These are phyloP conservation scores for Dothistroma pini DNA, from an alignment of 2,329 filamentous ascomycete genomes.

Conservation along the genomic window DNA sequence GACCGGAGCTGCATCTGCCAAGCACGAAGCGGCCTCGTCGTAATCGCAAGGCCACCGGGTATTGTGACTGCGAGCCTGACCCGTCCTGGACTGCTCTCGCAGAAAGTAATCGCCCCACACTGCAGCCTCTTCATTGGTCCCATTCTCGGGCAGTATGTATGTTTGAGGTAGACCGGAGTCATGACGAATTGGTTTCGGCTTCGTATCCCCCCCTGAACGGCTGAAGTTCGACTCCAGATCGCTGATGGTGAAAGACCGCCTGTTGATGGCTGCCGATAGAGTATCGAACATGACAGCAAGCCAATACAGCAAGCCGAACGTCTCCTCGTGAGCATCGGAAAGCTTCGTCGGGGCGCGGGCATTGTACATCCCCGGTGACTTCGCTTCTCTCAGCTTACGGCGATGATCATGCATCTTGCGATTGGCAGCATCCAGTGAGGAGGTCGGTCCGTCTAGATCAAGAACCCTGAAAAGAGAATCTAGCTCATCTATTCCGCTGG, in stretches of 20 bases:
- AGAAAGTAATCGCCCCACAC: constrained; percentile 21
- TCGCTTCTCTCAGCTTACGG: constrained; percentile 9
- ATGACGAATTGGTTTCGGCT: constrained; percentile 1
- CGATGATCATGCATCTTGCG: constrained; percentile 20
- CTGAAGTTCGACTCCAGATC: constrained; percentile 15
- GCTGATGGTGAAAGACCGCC: constrained; percentile 13
- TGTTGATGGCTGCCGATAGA: constrained; percentile 19
- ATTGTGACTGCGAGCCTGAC: constrained; percentile 13
- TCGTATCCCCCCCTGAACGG: constrained; percentile 1
- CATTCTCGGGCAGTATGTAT: background rate
- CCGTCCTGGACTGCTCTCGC: constrained; percentile 13
- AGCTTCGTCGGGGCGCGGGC: constrained; percentile 11
- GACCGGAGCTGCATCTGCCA: constrained; percentile 22
- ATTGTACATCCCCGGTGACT: constrained; percentile 3
- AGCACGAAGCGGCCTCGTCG: constrained; percentile 18
- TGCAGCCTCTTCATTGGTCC: constrained; percentile 6
- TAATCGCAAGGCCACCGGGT: constrained; percentile 22
- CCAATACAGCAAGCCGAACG: constrained; percentile 21
- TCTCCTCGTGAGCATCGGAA: constrained; percentile 16
- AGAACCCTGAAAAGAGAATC: constrained; percentile 13
- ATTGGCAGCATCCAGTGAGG: constrained; percentile 15
- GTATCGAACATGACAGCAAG: constrained; percentile 24
- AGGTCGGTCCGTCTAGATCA: constrained; percentile 17
- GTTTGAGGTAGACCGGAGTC: background rate
- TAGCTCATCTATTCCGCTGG: constrained; percentile 10